Conservation (phyloP, 2,329 filamentous ascomycete species). For the Davidsoniella eucalypti region DNA sequence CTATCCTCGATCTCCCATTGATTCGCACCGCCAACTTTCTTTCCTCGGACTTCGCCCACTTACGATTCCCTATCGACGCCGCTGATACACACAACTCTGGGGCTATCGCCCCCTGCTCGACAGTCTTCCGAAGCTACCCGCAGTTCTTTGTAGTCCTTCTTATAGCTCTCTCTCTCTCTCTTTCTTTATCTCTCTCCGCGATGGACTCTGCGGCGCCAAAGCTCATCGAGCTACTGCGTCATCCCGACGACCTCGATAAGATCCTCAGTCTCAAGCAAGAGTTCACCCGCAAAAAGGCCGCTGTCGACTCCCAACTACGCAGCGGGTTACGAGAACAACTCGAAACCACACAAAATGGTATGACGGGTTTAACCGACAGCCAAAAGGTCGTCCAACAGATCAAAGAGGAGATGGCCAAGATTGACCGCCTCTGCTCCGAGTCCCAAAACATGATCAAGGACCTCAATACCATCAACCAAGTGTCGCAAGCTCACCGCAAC, state of each 20-base stretch:
- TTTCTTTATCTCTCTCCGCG: neutral
- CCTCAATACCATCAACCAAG: conserved; percentile 81
- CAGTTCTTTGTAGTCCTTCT: too few relatives aligned
- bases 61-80: too few relatives aligned
- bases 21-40: too few relatives aligned
- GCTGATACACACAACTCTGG: too few relatives aligned
- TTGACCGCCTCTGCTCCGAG: conserved; percentile 92
- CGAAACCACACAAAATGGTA: conserved; percentile 83
- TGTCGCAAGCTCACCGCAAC: conserved; percentile 89
- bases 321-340: conserved; percentile 81
- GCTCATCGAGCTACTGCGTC: conserved; percentile 81
- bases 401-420: conserved; percentile 97
- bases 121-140: too few relatives aligned
- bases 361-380: conserved; percentile 74
- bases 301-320: conserved; percentile 79
- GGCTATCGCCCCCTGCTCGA: too few relatives aligned
- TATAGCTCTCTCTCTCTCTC: too few relatives aligned
- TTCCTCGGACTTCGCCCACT: too few relatives aligned
- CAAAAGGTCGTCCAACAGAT: conserved; percentile 84
- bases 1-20: too few relatives aligned
- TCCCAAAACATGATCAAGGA: conserved; percentile 95
- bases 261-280: conserved; percentile 78
- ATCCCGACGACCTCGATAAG: conserved; percentile 95
- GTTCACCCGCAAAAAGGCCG: conserved; percentile 84
- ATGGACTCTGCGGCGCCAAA: conserved; percentile 60